Evolutionary conservation across 306 rosid species (phyloP).

Genomic region (Acacia acuminata): DNA sequence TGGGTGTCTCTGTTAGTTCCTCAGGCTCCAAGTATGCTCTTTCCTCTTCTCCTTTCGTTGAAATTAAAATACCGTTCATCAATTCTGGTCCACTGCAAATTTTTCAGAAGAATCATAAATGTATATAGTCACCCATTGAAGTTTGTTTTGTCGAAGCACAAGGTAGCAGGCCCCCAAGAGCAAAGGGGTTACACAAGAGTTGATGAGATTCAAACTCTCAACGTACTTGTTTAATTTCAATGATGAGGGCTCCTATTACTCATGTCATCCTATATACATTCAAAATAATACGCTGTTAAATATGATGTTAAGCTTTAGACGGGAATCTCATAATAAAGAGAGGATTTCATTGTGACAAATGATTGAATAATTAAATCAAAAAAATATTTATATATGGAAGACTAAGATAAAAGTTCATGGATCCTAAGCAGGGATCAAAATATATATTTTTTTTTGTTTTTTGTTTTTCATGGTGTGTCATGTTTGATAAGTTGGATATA

Average conservation of each 20-base stretch:
- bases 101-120: conserved; percentile 5
- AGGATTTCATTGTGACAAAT: neutral
- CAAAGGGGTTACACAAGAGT: too few relatives aligned
- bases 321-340: neutral
- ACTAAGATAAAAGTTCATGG: neutral
- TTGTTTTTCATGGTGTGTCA: neutral
- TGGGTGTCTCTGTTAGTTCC: conserved; percentile 49
- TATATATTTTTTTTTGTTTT: too few relatives aligned
- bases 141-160: conserved; percentile 17
- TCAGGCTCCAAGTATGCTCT: conserved; percentile 32
- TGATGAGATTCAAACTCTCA: too few relatives aligned
- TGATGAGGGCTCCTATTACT: too few relatives aligned
- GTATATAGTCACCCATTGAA: neutral
- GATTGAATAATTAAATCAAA: neutral
- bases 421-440: neutral
- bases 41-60: neutral
- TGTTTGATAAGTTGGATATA: neutral
- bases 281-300: too few relatives aligned
- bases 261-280: too few relatives aligned
- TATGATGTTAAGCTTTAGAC: neutral
- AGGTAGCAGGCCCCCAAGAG: too few relatives aligned
- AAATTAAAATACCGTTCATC: conserved; percentile 29
- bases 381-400: neutral
- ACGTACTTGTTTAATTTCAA: too few relatives aligned
- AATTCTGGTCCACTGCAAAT: conserved; percentile 38